Evolutionary conservation across 2,329 filamentous ascomycete genomes (phyloP), one percentile per base, ranked within the genome.

Genomic region (Beauveria sp.): DNA sequence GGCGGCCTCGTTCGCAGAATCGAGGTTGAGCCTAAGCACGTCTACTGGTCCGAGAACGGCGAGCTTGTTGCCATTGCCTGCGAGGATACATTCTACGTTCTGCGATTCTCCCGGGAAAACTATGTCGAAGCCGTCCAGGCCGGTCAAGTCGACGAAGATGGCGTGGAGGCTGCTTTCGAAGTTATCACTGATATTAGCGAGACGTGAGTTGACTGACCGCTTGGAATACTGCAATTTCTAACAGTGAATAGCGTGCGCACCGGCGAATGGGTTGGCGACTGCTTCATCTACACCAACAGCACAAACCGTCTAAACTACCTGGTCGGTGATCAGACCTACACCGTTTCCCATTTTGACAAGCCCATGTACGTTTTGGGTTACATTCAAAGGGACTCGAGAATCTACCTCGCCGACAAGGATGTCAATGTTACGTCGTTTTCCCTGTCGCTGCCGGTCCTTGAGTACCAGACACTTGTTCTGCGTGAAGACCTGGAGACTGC

Each of bases 301-400:
- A 96, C 93, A 10, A 97, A 98, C 81, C 90, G 95, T 64, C 81
- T 99, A 63, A 98, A 98, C 80, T 98, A 98, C 78, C 86, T 99
- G 24, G 93, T 99, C 16, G 95, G 95, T 66, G 95, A 98, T 76
- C 93, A 98, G 78, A 96, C 92, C 16, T 97, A 98, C 81, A 97
- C 93, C 3, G 90, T 99, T 66, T 95, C 93, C 14, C 93, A 98
- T 77, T 98, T 97, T 70, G 95, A 99, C 75, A 88, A 93, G 72
- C 86, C 92, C 28, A 92, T 96, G 87, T 99, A 98, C 75, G 84
- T 96, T 28, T 83, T 99, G 30, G 93, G 95, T 54, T 99, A 99
- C 75, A 90, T 99, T 54, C 91, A 95, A 68, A 86, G 95, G 65
- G 95, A 99, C 74, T 93, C 91, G n/a, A 84, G 91, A 65, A 90